Evolutionary conservation across 1,139 yeast species (phyloP).

Genomic region (Suhomyces kunorum): DNA sequence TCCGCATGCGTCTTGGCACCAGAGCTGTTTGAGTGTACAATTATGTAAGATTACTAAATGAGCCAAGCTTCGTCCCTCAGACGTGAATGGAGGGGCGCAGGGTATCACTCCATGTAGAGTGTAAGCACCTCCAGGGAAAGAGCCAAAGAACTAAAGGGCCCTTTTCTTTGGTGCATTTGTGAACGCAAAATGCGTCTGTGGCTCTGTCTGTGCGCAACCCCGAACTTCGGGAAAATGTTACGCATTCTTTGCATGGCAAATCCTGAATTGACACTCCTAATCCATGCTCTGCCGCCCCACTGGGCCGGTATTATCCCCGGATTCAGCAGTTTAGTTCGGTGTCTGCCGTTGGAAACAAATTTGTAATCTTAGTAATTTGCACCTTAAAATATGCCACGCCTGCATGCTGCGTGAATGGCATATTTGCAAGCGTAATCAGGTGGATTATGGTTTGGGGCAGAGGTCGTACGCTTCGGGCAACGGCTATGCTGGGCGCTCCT

Average conservation of each 20-base stretch:
- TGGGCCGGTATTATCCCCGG: not conserved
- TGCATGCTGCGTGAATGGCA: not conserved
- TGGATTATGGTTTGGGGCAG: not conserved
- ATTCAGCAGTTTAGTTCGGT: not conserved
- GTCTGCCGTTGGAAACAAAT: not conserved
- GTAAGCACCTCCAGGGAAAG: too few relatives aligned
- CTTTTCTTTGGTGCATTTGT: too few relatives aligned
- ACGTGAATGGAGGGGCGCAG: too few relatives aligned
- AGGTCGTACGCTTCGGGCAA: not conserved
- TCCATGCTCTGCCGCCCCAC: too few relatives aligned
- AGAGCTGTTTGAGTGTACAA: not conserved
- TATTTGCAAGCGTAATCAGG: not conserved
- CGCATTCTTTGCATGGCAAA: too few relatives aligned
- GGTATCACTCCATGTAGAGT: too few relatives aligned
- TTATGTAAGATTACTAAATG: not conserved
- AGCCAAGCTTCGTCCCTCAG: too few relatives aligned
- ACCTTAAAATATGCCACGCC: not conserved
- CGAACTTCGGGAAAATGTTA: too few relatives aligned
- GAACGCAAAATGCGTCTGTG: too few relatives aligned
- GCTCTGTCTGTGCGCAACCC: too few relatives aligned
- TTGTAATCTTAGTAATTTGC: slow-evolving; percentile 1
- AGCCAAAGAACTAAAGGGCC: too few relatives aligned
- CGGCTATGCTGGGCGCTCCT: not conserved
- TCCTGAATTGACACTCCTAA: too few relatives aligned
- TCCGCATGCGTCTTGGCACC: not conserved